These are phyloP conservation scores for Fistulina hepatica DNA, from an alignment of 1,284 basidiomycete species.

Conservation along the genomic window DNA sequence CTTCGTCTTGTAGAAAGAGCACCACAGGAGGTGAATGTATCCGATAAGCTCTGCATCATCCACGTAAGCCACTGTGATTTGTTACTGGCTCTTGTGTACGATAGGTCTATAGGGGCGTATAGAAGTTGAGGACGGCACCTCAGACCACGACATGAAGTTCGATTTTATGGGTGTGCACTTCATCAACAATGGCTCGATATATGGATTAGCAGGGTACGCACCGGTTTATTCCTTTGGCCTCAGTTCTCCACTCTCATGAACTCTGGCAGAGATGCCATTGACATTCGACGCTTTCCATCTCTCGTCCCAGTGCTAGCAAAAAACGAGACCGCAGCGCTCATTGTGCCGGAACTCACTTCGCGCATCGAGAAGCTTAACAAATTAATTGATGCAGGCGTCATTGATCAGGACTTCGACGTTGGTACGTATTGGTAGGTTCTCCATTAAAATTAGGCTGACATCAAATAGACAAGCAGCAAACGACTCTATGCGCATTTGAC, in stretches of 20 bases:
- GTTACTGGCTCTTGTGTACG: slow-evolving; percentile 1
- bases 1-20: slow-evolving; percentile 56
- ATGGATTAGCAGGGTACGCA: slow-evolving; percentile 44
- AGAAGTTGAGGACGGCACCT: slow-evolving; percentile 45
- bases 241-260: slow-evolving; percentile 3
- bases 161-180: slow-evolving; percentile 77
- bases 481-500: slow-evolving; percentile 51
- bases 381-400: slow-evolving; percentile 50
- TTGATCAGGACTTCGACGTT: slow-evolving; percentile 38
- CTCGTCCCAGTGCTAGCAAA: slow-evolving; percentile 43
- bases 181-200: slow-evolving; percentile 65
- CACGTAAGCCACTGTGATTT: slow-evolving; percentile 39
- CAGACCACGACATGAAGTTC: slow-evolving; percentile 46
- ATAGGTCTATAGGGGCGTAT: slow-evolving; percentile 46
- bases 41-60: slow-evolving; percentile 41
- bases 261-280: slow-evolving; percentile 38
- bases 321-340: slow-evolving; percentile 53
- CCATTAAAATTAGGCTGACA: neutral
- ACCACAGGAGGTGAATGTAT: slow-evolving; percentile 24
- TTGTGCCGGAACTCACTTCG: slow-evolving; percentile 54
- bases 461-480: slow-evolving; percentile 34
- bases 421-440: slow-evolving; percentile 19
- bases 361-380: slow-evolving; percentile 49
- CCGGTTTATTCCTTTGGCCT: slow-evolving; percentile 5
- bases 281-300: slow-evolving; percentile 58